Evolutionary conservation across 306 rosid species (phyloP).

Genomic region (Sophora flavescens): DNA sequence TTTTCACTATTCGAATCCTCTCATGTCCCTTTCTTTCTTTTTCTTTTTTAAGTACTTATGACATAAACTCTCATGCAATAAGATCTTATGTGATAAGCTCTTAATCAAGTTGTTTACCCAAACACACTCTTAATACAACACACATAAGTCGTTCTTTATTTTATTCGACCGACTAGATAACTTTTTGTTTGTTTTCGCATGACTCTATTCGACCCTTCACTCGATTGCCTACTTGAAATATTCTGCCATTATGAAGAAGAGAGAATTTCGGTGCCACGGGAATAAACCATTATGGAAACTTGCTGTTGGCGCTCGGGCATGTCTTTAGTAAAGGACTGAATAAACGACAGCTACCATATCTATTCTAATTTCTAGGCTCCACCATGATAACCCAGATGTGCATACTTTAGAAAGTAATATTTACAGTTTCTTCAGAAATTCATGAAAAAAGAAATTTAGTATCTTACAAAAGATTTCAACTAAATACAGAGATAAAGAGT

Average conservation of each 20-base stretch:
- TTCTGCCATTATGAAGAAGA: slow-evolving; percentile 9
- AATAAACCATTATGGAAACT: slow-evolving; percentile 28
- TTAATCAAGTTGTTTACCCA: too few species aligned
- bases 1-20: too few species aligned
- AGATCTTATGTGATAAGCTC: too few species aligned
- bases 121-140: too few species aligned
- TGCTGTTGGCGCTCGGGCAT: slow-evolving; percentile 39
- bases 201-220: slow-evolving; percentile 33
- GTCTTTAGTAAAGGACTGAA: slow-evolving; percentile 37
- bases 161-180: neutral
- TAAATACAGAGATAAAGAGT: neutral
- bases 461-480: neutral
- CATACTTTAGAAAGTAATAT: neutral
- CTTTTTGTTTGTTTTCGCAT: slow-evolving; percentile 38
- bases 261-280: slow-evolving; percentile 13
- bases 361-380: neutral
- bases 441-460: neutral
- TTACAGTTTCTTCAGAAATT: neutral
- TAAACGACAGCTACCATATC: neutral
- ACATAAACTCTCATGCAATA: too few species aligned
- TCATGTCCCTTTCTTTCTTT: too few species aligned
- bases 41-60: too few species aligned
- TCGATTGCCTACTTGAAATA: slow-evolving; percentile 46
- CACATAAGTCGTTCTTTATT: too few species aligned
- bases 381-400: slow-evolving; percentile 13